These are phyloP conservation scores for Dothistroma pini DNA, from an alignment of 2,329 filamentous ascomycete species.

Conservation along the genomic window DNA sequence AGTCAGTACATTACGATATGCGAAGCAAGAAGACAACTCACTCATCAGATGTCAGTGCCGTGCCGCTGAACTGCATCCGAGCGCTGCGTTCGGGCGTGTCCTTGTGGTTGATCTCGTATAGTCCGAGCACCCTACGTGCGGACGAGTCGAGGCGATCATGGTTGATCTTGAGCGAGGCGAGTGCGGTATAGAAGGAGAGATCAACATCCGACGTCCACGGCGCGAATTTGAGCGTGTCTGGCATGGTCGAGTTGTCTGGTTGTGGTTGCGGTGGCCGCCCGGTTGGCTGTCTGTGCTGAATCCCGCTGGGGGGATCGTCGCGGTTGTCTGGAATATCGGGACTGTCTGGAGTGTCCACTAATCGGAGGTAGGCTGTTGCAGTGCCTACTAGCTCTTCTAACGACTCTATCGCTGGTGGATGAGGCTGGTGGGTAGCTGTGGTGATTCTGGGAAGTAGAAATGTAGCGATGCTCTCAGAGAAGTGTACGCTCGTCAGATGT, in stretches of 20 bases:
- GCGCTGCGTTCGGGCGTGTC: conserved; percentile 72
- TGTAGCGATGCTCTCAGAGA: neutral
- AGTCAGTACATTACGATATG: neutral
- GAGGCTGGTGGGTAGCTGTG: neutral
- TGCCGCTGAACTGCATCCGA: conserved; percentile 86
- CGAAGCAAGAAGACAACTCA: conserved; percentile 47
- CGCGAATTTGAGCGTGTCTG: conserved; percentile 63
- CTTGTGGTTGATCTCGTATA: conserved; percentile 77
- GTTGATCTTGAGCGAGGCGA: conserved; percentile 93
- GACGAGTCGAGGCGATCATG: conserved; percentile 97
- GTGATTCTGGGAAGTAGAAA: neutral
- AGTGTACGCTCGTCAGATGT: neutral
- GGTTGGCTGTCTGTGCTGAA: too few relatives aligned
- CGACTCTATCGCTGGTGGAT: too few relatives aligned
- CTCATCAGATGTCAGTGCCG: conserved; percentile 78
- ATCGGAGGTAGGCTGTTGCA: too few relatives aligned
- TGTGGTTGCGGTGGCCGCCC: too few relatives aligned
- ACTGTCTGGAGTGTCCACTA: too few relatives aligned
- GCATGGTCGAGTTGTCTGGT: conserved; percentile 15
- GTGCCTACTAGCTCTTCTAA: too few relatives aligned
- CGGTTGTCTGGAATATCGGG: too few relatives aligned
- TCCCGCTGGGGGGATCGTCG: too few relatives aligned
- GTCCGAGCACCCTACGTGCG: conserved; percentile 75
- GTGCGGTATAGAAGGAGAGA: conserved; percentile 85
- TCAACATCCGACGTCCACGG: conserved; percentile 94